A percentile compares a stretch with the other conserved stretches of the same genome.
These are phyloP conservation scores for Kwoniella sp. DNA, from an alignment of 768 basidiomycete species.

Conservation along the genomic window DNA sequence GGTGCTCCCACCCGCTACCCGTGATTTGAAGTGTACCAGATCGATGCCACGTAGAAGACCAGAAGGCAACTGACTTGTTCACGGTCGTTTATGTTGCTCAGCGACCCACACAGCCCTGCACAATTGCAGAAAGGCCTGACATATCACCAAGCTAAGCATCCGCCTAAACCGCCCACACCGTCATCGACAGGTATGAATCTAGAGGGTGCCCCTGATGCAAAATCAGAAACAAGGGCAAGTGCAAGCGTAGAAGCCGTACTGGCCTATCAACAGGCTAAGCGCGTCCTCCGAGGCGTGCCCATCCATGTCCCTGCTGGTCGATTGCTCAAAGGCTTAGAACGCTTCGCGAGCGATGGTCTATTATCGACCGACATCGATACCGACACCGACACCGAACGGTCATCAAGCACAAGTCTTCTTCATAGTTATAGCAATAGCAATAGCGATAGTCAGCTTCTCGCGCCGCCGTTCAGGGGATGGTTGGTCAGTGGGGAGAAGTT, in stretches of 20 bases:
- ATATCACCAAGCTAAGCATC: not conserved
- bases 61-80: too few relatives aligned
- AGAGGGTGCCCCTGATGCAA: constrained; percentile 27
- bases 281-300: constrained; percentile 32
- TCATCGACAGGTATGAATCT: constrained; percentile 1
- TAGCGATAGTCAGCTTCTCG: not conserved
- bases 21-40: too few relatives aligned
- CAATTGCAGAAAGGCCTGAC: not conserved
- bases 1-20: too few relatives aligned
- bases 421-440: not conserved
- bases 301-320: not conserved
- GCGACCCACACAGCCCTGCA: not conserved
- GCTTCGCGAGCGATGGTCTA: constrained; percentile 13
- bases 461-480: constrained; percentile 48
- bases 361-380: constrained; percentile 8
- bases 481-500: constrained; percentile 39
- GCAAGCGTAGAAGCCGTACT: not conserved
- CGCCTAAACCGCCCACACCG: too few relatives aligned
- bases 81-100: too few relatives aligned
- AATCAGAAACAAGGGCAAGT: not conserved
- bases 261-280: constrained; percentile 41
- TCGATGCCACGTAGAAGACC: too few relatives aligned
- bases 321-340: constrained; percentile 11
- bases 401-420: too few relatives aligned
- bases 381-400: not conserved